Percentiles rank a stretch among this genome's conserved stretches.
Conservation (phyloP, 2,329 filamentous ascomycete genomes). For the Nakataea oryzae region DNA sequence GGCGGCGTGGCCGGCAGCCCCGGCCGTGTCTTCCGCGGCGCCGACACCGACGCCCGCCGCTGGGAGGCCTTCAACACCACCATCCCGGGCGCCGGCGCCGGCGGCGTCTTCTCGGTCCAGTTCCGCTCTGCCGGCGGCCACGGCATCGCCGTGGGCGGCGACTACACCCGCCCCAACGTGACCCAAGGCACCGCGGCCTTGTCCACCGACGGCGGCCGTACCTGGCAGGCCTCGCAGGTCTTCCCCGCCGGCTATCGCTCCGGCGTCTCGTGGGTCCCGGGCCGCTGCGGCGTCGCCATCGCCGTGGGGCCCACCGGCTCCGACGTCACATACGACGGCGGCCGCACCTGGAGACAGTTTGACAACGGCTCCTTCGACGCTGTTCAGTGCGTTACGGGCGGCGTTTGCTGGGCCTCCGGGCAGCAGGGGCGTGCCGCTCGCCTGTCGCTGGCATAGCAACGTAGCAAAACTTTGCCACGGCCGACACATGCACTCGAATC, state of each 20-base stretch:
- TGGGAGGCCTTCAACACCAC: constrained; percentile 17
- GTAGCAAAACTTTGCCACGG: no score
- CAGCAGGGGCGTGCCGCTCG: constrained; percentile 16
- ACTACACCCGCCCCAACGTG: constrained; percentile 15
- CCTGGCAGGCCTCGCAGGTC: constrained; percentile 14
- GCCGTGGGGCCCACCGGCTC: constrained; percentile 21
- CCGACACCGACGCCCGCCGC: constrained; percentile 13
- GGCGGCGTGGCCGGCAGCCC: constrained; percentile 15
- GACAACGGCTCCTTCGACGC: constrained; percentile 20
- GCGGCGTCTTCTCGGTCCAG: constrained; percentile 20
- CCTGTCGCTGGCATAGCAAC: constrained; percentile 2
- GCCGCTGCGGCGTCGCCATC: constrained; percentile 13
- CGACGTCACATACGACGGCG: constrained; percentile 18
- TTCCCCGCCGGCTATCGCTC: constrained; percentile 21
- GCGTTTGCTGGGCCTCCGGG: constrained; percentile 21
- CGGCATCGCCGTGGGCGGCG: constrained; percentile 20
- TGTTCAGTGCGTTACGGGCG: constrained; percentile 16
- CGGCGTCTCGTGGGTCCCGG: constrained; percentile 17
- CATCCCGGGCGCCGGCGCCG: constrained; percentile 15
- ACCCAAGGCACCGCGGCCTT: constrained; percentile 15
- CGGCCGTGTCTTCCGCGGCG: constrained; percentile 17
- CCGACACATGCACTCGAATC: background rate
- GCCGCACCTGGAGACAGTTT: constrained; percentile 17
- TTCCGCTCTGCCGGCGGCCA: constrained; percentile 14
- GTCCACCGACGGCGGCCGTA: constrained; percentile 18